A percentile compares a stretch with the other conserved stretches of the same genome.
These are phyloP conservation scores for Moricandia moricandioides DNA, from an alignment of 345 rosid species.

Conservation along the genomic window DNA sequence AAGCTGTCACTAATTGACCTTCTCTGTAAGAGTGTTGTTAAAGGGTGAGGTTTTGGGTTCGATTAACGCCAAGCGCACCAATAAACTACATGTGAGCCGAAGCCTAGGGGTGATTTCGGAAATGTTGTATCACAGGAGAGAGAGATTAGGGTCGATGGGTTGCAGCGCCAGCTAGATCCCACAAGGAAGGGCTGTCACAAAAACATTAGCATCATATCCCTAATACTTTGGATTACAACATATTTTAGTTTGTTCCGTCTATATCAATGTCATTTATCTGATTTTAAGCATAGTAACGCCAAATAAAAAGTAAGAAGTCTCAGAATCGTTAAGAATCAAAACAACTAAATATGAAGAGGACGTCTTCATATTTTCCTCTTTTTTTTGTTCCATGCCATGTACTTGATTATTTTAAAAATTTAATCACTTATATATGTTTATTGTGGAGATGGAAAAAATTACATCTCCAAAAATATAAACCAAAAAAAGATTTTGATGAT, in stretches of 20 bases:
- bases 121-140: no score
- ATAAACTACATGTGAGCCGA: no score
- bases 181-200: no score
- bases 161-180: no score
- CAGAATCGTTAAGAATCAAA: not conserved
- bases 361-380: not conserved
- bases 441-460: not conserved
- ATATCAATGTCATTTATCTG: not conserved
- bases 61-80: no score
- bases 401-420: not conserved
- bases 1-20: no score
- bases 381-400: not conserved
- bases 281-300: not conserved
- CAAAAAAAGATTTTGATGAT: not conserved
- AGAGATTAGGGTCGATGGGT: no score
- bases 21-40: no score
- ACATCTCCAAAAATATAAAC: not conserved
- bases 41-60: no score
- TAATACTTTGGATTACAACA: not conserved
- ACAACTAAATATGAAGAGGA: not conserved
- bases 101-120: no score
- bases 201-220: no score
- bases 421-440: not conserved
- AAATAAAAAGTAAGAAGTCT: not conserved
- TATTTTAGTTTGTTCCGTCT: not conserved